Evolutionary conservation across 306 rosid species (phyloP).

Genomic region (Dalbergia cultrata): DNA sequence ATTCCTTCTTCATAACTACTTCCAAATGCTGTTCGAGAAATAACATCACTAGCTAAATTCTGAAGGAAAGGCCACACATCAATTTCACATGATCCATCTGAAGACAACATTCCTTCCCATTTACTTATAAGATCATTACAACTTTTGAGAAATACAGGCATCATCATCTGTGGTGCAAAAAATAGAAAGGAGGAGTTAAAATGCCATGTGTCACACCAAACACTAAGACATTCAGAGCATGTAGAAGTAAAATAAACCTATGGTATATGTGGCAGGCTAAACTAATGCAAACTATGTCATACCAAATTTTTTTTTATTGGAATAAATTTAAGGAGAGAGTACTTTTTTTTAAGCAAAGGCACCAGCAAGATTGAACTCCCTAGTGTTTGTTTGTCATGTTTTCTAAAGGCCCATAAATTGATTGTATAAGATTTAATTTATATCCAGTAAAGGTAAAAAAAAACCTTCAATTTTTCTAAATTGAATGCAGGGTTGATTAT

Average conservation of each 20-base stretch:
- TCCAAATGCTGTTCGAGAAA: not conserved
- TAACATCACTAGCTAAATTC: slow-evolving; percentile 31
- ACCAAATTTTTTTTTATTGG: not conserved
- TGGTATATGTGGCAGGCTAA: not conserved
- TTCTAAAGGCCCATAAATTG: not conserved
- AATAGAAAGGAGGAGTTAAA: not conserved
- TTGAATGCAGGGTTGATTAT: slow-evolving; percentile 66
- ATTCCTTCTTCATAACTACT: not conserved
- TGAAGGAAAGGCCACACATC: slow-evolving; percentile 51
- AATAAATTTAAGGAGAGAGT: not conserved
- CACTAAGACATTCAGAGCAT: not conserved
- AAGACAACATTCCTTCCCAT: slow-evolving; percentile 56
- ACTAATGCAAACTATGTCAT: not conserved
- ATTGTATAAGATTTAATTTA: too few species aligned
- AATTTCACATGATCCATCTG: slow-evolving; percentile 52
- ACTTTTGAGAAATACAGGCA: slow-evolving; percentile 47
- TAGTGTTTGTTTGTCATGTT: not conserved
- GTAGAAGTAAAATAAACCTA: not conserved
- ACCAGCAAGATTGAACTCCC: not conserved
- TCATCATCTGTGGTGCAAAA: slow-evolving; percentile 47
- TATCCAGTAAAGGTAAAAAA: not conserved
- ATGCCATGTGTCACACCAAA: not conserved
- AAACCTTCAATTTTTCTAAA: slow-evolving; percentile 67
- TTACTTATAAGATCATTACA: slow-evolving; percentile 49
- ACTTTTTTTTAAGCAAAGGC: not conserved